phyloP scores from a whole-genome alignment of 176 grass and related monocot genomes.

The Bromus sterilis region DNA sequence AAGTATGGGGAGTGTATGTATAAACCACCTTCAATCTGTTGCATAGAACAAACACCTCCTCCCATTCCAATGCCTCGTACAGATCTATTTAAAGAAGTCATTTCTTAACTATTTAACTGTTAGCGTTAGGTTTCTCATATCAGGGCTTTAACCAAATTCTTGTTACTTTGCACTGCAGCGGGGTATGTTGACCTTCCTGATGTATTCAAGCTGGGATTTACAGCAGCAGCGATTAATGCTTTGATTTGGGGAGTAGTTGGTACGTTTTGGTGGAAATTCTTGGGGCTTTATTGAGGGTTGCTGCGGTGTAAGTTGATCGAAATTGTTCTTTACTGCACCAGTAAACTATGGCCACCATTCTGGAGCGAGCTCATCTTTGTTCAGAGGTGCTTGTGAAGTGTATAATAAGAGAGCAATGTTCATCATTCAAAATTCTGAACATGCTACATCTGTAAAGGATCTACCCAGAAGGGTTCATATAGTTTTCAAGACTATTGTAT shows the following conservation, averaged over 20 bases:
- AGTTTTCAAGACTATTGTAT: background rate
- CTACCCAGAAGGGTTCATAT: background rate
- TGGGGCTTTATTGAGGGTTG: constrained; percentile 72
- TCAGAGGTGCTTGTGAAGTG: background rate
- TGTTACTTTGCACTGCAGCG: constrained; percentile 51
- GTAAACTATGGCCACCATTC: background rate
- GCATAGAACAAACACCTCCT: background rate
- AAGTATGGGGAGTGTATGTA: background rate
- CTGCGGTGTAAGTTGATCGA: constrained; percentile 1
- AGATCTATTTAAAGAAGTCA: background rate
- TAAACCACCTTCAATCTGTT: background rate
- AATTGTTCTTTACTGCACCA: background rate
- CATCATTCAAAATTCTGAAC: background rate
- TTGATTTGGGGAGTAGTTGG: constrained; percentile 73
- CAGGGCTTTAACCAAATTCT: background rate
- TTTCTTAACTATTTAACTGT: background rate
- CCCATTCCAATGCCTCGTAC: background rate
- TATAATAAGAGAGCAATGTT: constrained; percentile 25
- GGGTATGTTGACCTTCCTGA: constrained; percentile 91
- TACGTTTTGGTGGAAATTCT: constrained; percentile 93
- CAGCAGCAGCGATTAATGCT: constrained; percentile 55
- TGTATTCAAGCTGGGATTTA: constrained; percentile 85
- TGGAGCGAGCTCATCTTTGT: background rate
- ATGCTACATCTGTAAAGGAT: constrained; percentile 10
- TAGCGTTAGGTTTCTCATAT: background rate